Conservation (phyloP, 768 basidiomycete species). For the Hericium erinaceus region DNA sequence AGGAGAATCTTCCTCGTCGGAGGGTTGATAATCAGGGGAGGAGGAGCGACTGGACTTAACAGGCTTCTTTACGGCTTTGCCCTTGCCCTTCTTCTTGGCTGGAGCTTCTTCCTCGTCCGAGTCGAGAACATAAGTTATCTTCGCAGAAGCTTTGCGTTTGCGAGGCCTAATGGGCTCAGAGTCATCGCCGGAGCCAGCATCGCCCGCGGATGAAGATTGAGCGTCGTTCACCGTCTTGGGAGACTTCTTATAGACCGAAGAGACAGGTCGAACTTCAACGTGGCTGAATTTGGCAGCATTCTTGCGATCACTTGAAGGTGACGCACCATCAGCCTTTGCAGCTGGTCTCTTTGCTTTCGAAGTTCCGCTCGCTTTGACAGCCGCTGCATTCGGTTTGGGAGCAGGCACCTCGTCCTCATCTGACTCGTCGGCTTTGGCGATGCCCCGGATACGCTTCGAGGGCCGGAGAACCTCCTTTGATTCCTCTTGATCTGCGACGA, state of each 20-base stretch:
- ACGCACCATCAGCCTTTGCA: neutral
- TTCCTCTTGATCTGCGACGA: slow-evolving; percentile 38
- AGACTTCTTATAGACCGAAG: slow-evolving; percentile 7
- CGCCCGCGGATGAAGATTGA: slow-evolving; percentile 4
- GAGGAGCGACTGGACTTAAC: slow-evolving; percentile 11
- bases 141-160: neutral
- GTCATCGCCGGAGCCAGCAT: slow-evolving; percentile 6
- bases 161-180: slow-evolving; percentile 1
- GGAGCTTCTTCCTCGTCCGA: slow-evolving; percentile 39
- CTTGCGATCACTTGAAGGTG: neutral
- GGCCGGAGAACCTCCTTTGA: slow-evolving; percentile 33
- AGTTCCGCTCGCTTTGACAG: slow-evolving; percentile 4
- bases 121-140: slow-evolving; percentile 31
- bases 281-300: slow-evolving; percentile 8
- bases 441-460: slow-evolving; percentile 69
- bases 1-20: slow-evolving; percentile 19
- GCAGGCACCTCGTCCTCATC: neutral
- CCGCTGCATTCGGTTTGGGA: neutral
- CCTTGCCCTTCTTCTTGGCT: slow-evolving; percentile 7
- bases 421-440: neutral
- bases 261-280: slow-evolving; percentile 5
- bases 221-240: neutral
- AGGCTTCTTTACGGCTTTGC: neutral
- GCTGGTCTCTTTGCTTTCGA: neutral
- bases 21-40: slow-evolving; percentile 18